Evolutionary conservation across 441 rosid species (phyloP).

Genomic region (Populus hybrid): DNA sequence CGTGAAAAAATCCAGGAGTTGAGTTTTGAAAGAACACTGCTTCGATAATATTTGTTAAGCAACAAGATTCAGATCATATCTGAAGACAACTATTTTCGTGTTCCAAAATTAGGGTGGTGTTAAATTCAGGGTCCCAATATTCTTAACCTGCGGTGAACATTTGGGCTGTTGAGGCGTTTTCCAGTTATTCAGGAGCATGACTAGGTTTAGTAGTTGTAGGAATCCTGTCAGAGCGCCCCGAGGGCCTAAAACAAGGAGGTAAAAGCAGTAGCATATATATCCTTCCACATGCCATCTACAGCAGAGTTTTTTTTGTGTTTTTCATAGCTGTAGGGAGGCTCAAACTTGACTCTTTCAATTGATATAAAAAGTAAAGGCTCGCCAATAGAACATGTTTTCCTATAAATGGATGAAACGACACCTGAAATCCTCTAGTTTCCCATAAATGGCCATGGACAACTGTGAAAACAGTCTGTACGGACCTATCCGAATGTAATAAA

Average conservation of each 20-base stretch:
- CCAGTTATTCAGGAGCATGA: not conserved
- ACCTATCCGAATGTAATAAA: not conserved
- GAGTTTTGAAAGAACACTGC: not conserved
- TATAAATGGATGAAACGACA: not conserved
- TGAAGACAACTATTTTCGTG: not conserved
- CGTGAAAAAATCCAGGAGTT: not conserved
- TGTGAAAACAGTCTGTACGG: not conserved
- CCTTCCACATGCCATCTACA: not conserved
- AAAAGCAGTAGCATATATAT: not conserved
- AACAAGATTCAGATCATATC: not conserved
- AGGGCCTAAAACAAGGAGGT: too few species aligned
- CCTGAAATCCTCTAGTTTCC: not conserved
- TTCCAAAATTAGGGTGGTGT: not conserved
- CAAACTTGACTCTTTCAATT: conserved; percentile 1
- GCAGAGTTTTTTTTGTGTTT: not conserved
- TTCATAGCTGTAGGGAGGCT: not conserved
- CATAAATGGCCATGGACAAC: conserved; percentile 7
- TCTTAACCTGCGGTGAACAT: not conserved
- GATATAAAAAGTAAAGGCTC: not conserved
- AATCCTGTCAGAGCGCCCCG: not conserved
- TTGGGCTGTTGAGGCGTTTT: not conserved
- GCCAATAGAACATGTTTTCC: not conserved
- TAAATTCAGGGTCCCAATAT: not conserved
- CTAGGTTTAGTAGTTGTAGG: not conserved
- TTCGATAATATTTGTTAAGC: not conserved